phyloP scores from a whole-genome alignment of 306 rosid genomes.

The Benincasa hispida region DNA sequence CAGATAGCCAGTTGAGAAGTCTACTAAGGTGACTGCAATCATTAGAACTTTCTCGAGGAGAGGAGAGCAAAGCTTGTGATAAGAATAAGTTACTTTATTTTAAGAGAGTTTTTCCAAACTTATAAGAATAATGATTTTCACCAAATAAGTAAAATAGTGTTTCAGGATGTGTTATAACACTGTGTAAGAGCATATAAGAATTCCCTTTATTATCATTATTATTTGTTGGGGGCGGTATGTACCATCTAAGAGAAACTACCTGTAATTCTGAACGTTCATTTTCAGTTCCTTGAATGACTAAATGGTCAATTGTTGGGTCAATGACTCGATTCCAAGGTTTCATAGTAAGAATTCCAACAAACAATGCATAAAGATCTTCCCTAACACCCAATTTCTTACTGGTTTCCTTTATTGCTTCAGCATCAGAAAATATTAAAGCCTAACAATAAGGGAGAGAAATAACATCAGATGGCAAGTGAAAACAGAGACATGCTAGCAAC shows the following conservation, averaged over 20 bases:
- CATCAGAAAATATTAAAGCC: constrained; percentile 76
- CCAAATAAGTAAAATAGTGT: neutral
- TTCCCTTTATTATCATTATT: too few species aligned
- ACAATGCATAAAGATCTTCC: constrained; percentile 88
- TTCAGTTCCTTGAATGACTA: constrained; percentile 60
- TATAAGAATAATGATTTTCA: neutral
- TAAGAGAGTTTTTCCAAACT: neutral
- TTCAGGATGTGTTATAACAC: neutral
- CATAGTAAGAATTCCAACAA: constrained; percentile 95
- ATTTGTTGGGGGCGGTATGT: neutral
- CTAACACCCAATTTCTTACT: constrained; percentile 88
- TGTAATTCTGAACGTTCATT: constrained; percentile 73
- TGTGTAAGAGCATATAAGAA: too few species aligned
- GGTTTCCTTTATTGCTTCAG: constrained; percentile 63
- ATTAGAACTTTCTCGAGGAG: neutral
- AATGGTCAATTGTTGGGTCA: constrained; percentile 74
- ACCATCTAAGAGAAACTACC: constrained; percentile 34
- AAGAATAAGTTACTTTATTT: neutral
- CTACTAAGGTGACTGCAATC: neutral
- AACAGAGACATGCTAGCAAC: neutral
- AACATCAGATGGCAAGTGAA: neutral
- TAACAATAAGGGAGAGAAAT: constrained; percentile 2
- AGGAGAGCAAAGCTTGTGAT: neutral
- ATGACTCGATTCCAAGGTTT: constrained; percentile 86
- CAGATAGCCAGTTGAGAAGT: neutral